Percentiles rank a stretch among this genome's conserved stretches.
These are phyloP conservation scores for Mycena olivaceomarginata DNA, from an alignment of 768 basidiomycete species.

Conservation along the genomic window DNA sequence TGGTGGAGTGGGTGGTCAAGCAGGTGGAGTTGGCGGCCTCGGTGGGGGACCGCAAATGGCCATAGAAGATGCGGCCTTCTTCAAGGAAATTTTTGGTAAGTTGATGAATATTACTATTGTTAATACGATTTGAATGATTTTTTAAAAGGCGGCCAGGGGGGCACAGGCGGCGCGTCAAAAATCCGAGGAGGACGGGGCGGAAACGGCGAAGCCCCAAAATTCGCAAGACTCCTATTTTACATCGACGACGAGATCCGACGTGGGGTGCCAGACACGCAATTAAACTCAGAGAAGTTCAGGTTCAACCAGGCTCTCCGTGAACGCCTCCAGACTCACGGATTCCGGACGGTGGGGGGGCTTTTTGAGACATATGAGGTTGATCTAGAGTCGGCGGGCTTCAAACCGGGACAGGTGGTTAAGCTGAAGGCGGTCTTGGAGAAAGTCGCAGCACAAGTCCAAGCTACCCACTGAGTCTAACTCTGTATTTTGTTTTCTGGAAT, in stretches of 20 bases:
- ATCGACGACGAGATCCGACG: background rate
- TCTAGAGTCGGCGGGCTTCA: background rate
- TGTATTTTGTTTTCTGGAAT: no score
- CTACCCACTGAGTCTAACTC: background rate
- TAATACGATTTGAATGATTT: background rate
- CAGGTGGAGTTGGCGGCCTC: background rate
- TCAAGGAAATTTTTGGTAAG: background rate
- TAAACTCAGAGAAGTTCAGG: background rate
- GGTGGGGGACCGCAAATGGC: background rate
- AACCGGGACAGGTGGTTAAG: background rate
- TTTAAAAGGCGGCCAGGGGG: background rate
- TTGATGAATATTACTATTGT: background rate
- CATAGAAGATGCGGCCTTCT: background rate
- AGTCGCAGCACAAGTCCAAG: background rate
- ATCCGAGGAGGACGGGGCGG: background rate
- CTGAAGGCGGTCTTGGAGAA: background rate
- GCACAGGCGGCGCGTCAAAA: background rate
- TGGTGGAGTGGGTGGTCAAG: background rate
- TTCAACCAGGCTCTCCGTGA: background rate
- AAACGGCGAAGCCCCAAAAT: background rate
- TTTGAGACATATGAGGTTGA: constrained; percentile 8
- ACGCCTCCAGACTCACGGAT: constrained; percentile 6
- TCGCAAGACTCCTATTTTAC: background rate
- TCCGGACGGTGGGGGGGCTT: constrained; percentile 8
- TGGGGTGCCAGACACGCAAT: background rate